A percentile compares a stretch with the other conserved stretches of the same genome.
phyloP scores from a whole-genome alignment of 139 green algal species.

The Chara braunii region DNA sequence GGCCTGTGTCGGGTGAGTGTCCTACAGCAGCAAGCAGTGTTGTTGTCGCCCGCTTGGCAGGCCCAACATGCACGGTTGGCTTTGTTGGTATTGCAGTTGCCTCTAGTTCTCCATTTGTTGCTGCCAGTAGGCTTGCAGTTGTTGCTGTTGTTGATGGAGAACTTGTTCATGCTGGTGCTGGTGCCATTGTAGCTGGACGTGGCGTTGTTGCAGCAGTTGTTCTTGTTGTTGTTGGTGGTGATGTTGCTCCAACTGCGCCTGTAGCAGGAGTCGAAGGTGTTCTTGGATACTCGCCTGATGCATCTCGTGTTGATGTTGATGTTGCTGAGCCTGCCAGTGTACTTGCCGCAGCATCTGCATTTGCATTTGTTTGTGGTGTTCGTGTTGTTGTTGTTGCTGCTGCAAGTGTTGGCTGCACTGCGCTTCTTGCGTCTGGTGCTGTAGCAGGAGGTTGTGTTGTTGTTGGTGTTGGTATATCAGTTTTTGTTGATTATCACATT shows the following conservation, averaged over 20 bases:
- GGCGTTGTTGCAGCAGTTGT: not conserved
- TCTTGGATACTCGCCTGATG: too few relatives aligned
- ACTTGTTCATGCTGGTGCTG: not conserved
- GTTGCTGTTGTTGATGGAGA: not conserved
- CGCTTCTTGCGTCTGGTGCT: too few relatives aligned
- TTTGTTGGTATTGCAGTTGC: not conserved
- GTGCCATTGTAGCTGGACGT: not conserved
- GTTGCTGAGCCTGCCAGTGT: not conserved
- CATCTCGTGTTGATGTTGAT: too few relatives aligned
- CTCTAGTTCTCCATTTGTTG: not conserved
- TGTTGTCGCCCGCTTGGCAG: too few relatives aligned
- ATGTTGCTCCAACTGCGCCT: not conserved
- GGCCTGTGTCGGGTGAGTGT: too few relatives aligned
- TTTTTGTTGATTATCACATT: too few relatives aligned
- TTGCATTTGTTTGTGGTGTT: not conserved
- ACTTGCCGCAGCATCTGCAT: not conserved
- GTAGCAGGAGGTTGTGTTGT: too few relatives aligned
- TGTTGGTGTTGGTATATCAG: too few relatives aligned
- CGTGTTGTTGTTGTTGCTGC: too few relatives aligned
- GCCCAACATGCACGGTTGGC: too few relatives aligned
- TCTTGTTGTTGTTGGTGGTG: not conserved
- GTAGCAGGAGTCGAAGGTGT: not conserved
- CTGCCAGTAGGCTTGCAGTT: not conserved
- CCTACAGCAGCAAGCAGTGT: too few relatives aligned
- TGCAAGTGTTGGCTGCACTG: too few relatives aligned